Percentiles rank a stretch among this genome's conserved stretches.
Conservation (phyloP, 306 rosid species). For the Inga laurina region DNA sequence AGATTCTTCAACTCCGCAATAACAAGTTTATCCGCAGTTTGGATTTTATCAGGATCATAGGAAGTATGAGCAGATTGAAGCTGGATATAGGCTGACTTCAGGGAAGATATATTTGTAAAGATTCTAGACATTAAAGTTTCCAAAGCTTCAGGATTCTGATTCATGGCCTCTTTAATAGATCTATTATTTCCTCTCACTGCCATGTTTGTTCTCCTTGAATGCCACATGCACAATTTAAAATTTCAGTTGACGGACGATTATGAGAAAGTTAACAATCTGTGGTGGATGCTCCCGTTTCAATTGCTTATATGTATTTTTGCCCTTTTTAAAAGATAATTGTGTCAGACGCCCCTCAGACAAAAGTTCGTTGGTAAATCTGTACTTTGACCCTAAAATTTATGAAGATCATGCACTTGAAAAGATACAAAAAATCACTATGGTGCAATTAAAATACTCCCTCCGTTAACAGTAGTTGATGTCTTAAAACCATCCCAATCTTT, state of each 20-base stretch:
- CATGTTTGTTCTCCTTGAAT: too few relatives aligned
- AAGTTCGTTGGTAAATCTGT: too few relatives aligned
- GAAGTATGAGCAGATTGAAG: conserved; percentile 99
- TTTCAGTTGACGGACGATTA: too few relatives aligned
- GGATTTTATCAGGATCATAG: conserved; percentile 95
- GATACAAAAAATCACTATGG: not conserved
- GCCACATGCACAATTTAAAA: too few relatives aligned
- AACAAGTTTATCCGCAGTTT: conserved; percentile 88
- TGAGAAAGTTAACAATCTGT: too few relatives aligned
- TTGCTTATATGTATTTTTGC: too few relatives aligned
- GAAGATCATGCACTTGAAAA: not conserved
- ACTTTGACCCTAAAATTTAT: not conserved
- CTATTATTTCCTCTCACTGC: too few relatives aligned
- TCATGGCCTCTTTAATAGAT: conserved; percentile 92
- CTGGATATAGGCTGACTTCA: conserved; percentile 93
- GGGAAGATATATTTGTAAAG: conserved; percentile 81
- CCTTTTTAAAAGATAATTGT: too few relatives aligned
- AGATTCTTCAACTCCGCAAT: conserved; percentile 89
- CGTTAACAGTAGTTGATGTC: not conserved
- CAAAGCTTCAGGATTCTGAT: conserved; percentile 92
- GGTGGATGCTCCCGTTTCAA: too few relatives aligned
- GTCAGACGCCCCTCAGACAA: too few relatives aligned
- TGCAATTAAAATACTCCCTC: not conserved
- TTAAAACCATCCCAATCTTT: too few relatives aligned
- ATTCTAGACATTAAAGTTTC: conserved; percentile 79